Base-by-base conservation (phyloP, 352 stramenopile genomes). In the Thalassiosira mediterranea region DNA sequence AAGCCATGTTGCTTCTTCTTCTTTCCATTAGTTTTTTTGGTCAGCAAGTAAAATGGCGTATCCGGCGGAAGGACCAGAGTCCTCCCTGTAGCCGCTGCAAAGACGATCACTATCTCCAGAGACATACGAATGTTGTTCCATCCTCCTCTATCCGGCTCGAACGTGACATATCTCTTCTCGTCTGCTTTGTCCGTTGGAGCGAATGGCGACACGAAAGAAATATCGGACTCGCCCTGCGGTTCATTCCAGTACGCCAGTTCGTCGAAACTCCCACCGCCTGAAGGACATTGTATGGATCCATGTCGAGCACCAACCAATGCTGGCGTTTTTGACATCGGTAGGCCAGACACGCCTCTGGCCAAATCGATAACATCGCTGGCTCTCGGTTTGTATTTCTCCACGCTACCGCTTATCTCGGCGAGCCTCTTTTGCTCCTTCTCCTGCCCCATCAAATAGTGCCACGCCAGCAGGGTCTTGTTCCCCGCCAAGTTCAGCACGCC, bases 31-130 rank as follows among this genome's bases (percentile, higher is more conserved):
- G n/a, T n/a, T n/a, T n/a, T n/a, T n/a, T n/a, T n/a, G n/a, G n/a
- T n/a, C 25, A 96, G 57, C 23, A 95, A 62, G 79, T 96, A 96
- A 48, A 94, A 84, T 15, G 76, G 80, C 52, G 86, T 67, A 15
- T 89, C 80, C 8, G 91, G 89, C 29, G 93, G 93, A 28, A 96
- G 61, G 1, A 96, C 91, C 15, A 96, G 70, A 3, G 85, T 95
- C n/a, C 93, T 74, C 17, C 91, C 91, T 8, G 91, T 95, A 37
- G 69, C 81, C 25, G 79, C 80, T 17, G 93, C 91, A 23, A 95
- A 84, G 4, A 95, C 79, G 29, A 95, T 65, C 4, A 95, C 74
- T 19, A 88, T 88, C 74, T 96, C 93, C 75, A 96, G 87, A 17
- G 62, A 77, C 89, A 96, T 95, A 19, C 83, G 75, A 46, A 88